Evolutionary conservation across 257 asterid genomes (phyloP).

Genomic region (Ocimum tenuiflorum): DNA sequence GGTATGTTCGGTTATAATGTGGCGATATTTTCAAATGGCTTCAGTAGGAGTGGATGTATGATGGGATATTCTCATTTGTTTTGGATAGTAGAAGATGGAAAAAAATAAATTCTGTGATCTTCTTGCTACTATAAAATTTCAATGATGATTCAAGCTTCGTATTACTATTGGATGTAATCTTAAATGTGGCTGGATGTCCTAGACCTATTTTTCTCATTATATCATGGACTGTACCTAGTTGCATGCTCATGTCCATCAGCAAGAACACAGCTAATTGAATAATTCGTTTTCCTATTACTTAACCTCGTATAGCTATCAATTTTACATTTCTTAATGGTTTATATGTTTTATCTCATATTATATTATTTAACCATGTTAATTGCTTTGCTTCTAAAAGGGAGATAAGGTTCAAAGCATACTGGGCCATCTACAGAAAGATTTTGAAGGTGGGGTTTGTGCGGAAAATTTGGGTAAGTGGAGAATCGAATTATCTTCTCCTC

Average conservation of each 20-base stretch:
- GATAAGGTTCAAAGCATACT: conserved; percentile 73
- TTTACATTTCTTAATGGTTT: not conserved
- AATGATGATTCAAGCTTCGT: not conserved
- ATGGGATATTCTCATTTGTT: conserved; percentile 11
- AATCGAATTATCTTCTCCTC: conserved; percentile 10
- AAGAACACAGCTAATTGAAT: not conserved
- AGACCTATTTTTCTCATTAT: not conserved
- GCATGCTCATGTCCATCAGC: not conserved
- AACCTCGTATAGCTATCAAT: not conserved
- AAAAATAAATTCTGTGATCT: not conserved
- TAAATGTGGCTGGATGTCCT: not conserved
- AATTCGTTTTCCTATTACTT: conserved; percentile 2
- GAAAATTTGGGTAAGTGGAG: conserved; percentile 75
- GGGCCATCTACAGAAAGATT: conserved; percentile 90
- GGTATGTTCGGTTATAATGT: not conserved
- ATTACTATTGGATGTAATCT: not conserved
- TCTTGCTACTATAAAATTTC: not conserved
- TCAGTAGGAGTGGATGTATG: conserved; percentile 2
- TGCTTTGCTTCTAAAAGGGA: conserved; percentile 39
- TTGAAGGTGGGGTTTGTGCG: conserved; percentile 79
- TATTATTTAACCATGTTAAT: conserved; percentile 2
- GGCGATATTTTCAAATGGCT: not conserved
- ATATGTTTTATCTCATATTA: conserved; percentile 2
- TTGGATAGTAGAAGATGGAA: conserved; percentile 11
- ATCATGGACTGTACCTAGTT: not conserved